Evolutionary conservation across 176 grass and related monocot species (phyloP).

Genomic region (Eleusine indica): DNA sequence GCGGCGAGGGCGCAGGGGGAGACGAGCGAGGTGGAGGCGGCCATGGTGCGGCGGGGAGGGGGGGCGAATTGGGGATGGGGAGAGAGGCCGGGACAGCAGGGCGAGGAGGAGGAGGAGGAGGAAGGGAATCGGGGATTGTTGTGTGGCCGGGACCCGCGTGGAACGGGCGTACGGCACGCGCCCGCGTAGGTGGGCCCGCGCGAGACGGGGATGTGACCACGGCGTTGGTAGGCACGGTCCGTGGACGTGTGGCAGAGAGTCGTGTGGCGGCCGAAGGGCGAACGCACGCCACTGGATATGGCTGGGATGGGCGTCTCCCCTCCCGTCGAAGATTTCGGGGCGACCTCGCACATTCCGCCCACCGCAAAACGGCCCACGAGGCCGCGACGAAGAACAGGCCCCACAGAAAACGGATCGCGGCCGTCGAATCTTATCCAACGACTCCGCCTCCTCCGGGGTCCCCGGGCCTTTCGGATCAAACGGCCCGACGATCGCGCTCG

Average conservation of each 20-base stretch:
- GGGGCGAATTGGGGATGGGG: slow-evolving; percentile 38
- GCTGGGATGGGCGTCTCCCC: slow-evolving; percentile 1
- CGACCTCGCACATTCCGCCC: background rate
- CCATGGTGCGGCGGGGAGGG: slow-evolving; percentile 34
- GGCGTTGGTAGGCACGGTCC: slow-evolving; percentile 31
- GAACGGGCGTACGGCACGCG: slow-evolving; percentile 32
- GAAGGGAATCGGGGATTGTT: background rate
- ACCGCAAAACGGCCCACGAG: slow-evolving; percentile 14
- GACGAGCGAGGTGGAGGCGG: slow-evolving; percentile 55
- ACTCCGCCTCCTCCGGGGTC: background rate
- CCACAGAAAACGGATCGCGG: background rate
- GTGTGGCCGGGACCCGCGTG: background rate
- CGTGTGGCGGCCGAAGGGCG: slow-evolving; percentile 52
- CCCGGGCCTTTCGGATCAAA: background rate
- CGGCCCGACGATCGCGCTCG: slow-evolving; percentile 8
- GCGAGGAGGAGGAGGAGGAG: background rate
- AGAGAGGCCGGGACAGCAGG: background rate
- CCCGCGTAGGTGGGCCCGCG: background rate
- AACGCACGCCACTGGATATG: slow-evolving; percentile 38
- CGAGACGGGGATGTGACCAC: background rate
- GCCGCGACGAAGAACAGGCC: background rate
- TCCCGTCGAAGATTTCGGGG: background rate
- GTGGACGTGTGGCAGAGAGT: background rate
- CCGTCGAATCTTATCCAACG: slow-evolving; percentile 42
- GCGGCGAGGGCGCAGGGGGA: slow-evolving; percentile 42